Conservation (phyloP, 1,284 basidiomycete species). For the Apiotrichum brassicae region DNA sequence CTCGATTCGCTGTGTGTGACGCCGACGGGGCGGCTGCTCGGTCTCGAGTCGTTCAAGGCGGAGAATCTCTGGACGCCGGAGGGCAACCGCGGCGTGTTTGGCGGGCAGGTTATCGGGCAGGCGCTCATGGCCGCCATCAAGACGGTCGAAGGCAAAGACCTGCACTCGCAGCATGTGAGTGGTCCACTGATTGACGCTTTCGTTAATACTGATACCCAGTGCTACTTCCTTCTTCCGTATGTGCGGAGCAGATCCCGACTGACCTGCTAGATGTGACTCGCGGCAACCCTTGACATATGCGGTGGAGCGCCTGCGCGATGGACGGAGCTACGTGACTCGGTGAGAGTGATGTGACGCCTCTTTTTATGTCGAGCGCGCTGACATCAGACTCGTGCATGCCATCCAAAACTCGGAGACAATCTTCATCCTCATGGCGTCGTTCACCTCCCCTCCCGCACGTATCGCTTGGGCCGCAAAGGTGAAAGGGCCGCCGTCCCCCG, state of each 20-base stretch:
- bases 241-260: no score
- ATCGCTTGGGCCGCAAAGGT: neutral
- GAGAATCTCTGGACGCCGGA: constrained; percentile 63
- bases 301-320: constrained; percentile 70
- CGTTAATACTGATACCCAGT: no score
- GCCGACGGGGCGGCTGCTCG: constrained; percentile 4
- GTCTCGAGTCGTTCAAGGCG: constrained; percentile 54
- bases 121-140: constrained; percentile 71
- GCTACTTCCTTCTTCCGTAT: constrained; percentile 4
- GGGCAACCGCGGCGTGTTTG: constrained; percentile 70
- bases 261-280: constrained; percentile 49
- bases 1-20: neutral
- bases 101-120: constrained; percentile 80
- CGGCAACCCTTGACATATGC: constrained; percentile 72
- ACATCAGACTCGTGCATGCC: constrained; percentile 68
- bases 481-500: neutral
- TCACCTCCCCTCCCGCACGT: constrained; percentile 59
- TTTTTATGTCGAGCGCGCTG: constrained; percentile 4
- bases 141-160: constrained; percentile 60
- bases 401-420: constrained; percentile 67
- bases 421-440: constrained; percentile 74
- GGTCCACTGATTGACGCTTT: neutral
- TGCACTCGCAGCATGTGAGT: constrained; percentile 59
- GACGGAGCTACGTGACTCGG: constrained; percentile 32
- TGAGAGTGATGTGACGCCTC: neutral